Percentiles rank a stretch among this genome's conserved stretches.
Conservation (phyloP, 139 green algal genomes). For the Coccomyxa sp. region DNA sequence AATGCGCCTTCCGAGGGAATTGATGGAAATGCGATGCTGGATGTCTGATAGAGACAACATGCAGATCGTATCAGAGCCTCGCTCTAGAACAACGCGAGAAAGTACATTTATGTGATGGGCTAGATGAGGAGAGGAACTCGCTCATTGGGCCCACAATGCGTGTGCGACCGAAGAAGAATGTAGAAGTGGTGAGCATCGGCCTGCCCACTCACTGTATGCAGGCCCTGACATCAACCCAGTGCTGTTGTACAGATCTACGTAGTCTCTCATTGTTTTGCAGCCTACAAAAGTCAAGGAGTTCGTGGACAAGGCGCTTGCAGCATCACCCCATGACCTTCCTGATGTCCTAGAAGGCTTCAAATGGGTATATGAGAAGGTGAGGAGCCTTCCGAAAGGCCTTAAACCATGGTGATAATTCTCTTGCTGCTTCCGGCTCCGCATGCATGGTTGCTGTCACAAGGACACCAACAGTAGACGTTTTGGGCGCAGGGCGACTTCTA, state of each 20-base stretch:
- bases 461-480: neutral
- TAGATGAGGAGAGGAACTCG: too few species aligned
- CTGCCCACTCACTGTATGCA: neutral
- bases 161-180: slow-evolving; percentile 30
- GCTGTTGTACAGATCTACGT: neutral
- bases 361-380: slow-evolving; percentile 77
- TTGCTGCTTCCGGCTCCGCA: neutral
- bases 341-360: slow-evolving; percentile 56
- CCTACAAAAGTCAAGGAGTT: slow-evolving; percentile 49
- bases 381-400: neutral
- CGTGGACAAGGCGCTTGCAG: slow-evolving; percentile 39
- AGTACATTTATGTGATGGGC: too few species aligned
- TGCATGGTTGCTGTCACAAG: neutral
- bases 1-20: too few species aligned
- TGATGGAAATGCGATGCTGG: too few species aligned
- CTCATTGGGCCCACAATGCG: neutral
- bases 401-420: neutral
- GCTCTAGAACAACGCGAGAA: too few species aligned
- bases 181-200: slow-evolving; percentile 24
- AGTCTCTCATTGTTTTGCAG: slow-evolving; percentile 26
- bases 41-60: too few species aligned
- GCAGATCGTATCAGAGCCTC: too few species aligned
- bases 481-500: slow-evolving; percentile 79
- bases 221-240: neutral
- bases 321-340: slow-evolving; percentile 34